Conservation (phyloP, 2,329 filamentous ascomycete genomes). For the Dothidotthia symphoricarpi region DNA sequence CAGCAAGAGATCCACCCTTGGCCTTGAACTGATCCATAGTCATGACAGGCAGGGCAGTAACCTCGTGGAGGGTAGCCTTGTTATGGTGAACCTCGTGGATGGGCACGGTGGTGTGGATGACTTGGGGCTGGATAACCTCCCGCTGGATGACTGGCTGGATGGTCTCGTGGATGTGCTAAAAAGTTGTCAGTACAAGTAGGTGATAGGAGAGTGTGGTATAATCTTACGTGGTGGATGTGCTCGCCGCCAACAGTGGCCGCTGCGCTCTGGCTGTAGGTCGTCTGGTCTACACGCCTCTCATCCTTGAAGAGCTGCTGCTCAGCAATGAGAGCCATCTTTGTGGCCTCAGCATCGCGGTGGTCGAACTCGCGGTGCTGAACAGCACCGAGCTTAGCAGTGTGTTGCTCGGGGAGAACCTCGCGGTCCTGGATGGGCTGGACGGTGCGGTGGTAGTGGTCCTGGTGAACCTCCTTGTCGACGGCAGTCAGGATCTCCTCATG, state of each 20-base stretch:
- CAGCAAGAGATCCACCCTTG: constrained; percentile 54
- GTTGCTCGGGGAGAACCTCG: constrained; percentile 61
- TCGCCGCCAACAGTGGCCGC: constrained; percentile 57
- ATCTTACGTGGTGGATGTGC: constrained; percentile 58
- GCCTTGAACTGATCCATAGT: constrained; percentile 63
- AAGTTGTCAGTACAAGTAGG: constrained; percentile 7
- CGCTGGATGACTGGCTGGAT: constrained; percentile 71
- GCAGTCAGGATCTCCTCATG: constrained; percentile 64
- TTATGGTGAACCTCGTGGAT: constrained; percentile 72
- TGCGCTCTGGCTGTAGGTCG: constrained; percentile 50
- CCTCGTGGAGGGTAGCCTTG: constrained; percentile 63
- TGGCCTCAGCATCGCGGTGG: constrained; percentile 55
- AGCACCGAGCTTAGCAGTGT: constrained; percentile 57
- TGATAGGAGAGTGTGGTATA: background rate
- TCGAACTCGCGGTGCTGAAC: constrained; percentile 62
- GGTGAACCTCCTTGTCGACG: constrained; percentile 67
- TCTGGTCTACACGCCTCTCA: constrained; percentile 48
- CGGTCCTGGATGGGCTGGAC: constrained; percentile 62
- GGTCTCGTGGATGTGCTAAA: constrained; percentile 60
- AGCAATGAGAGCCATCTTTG: constrained; percentile 31
- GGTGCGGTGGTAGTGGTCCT: constrained; percentile 70
- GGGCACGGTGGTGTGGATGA: constrained; percentile 70
- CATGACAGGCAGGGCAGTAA: constrained; percentile 63
- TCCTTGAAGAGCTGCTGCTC: constrained; percentile 59
- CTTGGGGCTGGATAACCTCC: constrained; percentile 63